phyloP scores from a whole-genome alignment of 768 basidiomycete species.

The Piloderma croceum region DNA sequence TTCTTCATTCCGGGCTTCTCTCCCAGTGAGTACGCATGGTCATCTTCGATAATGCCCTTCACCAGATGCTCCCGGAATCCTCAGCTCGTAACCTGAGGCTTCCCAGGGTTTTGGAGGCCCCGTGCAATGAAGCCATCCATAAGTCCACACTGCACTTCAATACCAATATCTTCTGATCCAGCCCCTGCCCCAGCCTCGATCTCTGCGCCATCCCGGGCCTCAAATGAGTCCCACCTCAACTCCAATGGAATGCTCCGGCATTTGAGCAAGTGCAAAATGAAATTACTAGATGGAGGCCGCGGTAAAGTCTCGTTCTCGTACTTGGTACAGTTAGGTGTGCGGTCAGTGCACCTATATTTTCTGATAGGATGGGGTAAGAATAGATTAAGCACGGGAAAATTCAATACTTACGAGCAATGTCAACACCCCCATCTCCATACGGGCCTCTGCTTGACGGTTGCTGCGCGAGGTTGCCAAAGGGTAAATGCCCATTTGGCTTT shows the following conservation, averaged over 20 bases:
- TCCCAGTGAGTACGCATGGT: not conserved
- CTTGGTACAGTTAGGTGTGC: not conserved
- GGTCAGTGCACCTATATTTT: no score
- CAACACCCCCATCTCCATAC: no score
- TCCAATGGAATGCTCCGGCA: not conserved
- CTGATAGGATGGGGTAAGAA: no score
- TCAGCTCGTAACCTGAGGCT: not conserved
- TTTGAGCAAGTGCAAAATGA: not conserved
- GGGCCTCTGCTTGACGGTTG: no score
- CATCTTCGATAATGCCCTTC: constrained; percentile 1
- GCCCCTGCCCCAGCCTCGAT: no score
- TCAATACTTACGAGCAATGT: no score
- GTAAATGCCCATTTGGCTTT: no score
- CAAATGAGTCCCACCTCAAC: no score
- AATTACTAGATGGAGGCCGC: not conserved
- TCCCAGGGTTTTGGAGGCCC: constrained; percentile 1
- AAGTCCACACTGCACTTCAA: not conserved
- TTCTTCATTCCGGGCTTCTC: not conserved
- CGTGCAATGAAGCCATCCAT: constrained; percentile 1
- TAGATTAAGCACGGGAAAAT: no score
- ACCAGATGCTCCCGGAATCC: constrained; percentile 2
- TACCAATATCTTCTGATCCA: no score
- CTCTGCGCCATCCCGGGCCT: no score
- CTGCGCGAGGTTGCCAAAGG: no score
- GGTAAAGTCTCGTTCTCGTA: not conserved